Base-by-base conservation (phyloP, 139 green algal species). In the Gonium pectorale region DNA sequence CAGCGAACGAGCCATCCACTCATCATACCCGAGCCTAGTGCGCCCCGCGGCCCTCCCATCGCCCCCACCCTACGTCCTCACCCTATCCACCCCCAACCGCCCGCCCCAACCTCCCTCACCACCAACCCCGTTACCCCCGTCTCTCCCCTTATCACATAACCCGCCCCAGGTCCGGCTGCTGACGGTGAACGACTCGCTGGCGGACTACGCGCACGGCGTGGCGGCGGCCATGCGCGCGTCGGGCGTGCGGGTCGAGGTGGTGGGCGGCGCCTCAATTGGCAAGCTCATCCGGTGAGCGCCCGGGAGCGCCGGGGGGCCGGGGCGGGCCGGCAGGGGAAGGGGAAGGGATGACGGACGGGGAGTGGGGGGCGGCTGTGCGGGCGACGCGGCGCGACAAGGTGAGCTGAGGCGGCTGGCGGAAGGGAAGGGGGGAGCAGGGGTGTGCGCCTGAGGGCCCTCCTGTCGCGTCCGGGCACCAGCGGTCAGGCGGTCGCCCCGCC, bases 131-230 rank as follows among this genome's bases (percentile, higher is more conserved):
- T 9, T 33, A 64, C 56, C 64, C 64, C 64, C 35, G 31, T 17
- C 22, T 38, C 29, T 40, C 11, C 29, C 27, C 59, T 38, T 5
- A 17, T 40, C 59, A 40, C 88, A 91, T n/a, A n/a, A n/a, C 5
- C 38, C n/a, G 19, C 59, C 66, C 15, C 96, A 99, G 93, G 88
- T 92, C 73, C 92, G 92, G 19, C 81, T 99, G 70, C 88, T 99
- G 77, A 91, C 93, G 1, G 93, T 99, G 27, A 97, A 95, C 38
- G 94, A 96, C 54, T 84, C 89, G 17, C 79, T 95, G 68, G 35
- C 83, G 49, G 88, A 89, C 0, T 98, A 97, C 67, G 92, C 91
- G 1, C 22, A 94, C 0, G 63, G 93, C n/a, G 91, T 98, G 44
- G 93, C 87, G 0, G 88, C 71, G 0, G 17, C 89, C 64, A 90